Base-by-base conservation (phyloP, 1,284 basidiomycete species). In the Ceratobasidium sp. region DNA sequence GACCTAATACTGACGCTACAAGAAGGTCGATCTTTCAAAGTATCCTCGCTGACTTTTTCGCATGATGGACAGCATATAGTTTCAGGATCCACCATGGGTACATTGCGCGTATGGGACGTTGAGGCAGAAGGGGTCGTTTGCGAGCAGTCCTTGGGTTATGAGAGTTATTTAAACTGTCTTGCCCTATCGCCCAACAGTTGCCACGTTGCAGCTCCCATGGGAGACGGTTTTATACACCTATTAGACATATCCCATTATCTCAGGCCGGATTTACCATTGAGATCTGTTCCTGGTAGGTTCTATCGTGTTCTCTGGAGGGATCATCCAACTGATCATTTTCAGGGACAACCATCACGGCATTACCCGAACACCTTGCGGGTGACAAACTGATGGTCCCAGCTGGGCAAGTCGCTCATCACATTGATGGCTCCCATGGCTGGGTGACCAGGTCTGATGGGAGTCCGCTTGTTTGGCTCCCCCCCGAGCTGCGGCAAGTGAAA, bases 141-240 rank as follows among this genome's bases (percentile, higher is more conserved):
- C 5, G 12, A 8, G 16, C 53, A 28, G 14, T 80, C 83, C 9
- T 77, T 76, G 1, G 79, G 78, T 28, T 80, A 83, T 57, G 80
- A 80, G 43, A 78, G 83, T 53, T 80, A 79, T 30, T 78, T 79
- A 23, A 81, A 83, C 73, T 82, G 81, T 45, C 76, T 77, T n/a
- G n/a, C n/a, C n/a, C n/a, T n/a, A n/a, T n/a, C n/a, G n/a, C n/a
- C n/a, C n/a, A n/a, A n/a, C n/a, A n/a, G n/a, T n/a, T n/a, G n/a
- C n/a, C n/a, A n/a, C n/a, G n/a, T n/a, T n/a, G n/a, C n/a, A n/a
- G n/a, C n/a, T n/a, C n/a, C n/a, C n/a, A n/a, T n/a, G n/a, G n/a
- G n/a, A n/a, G n/a, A n/a, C n/a, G n/a, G n/a, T n/a, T n/a, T n/a
- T n/a, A n/a, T n/a, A n/a, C n/a, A n/a, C n/a, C n/a, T n/a, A n/a